These are phyloP conservation scores for Vitis hybrid DNA, from an alignment of 177 flowering plant genomes.

Conservation along the genomic window DNA sequence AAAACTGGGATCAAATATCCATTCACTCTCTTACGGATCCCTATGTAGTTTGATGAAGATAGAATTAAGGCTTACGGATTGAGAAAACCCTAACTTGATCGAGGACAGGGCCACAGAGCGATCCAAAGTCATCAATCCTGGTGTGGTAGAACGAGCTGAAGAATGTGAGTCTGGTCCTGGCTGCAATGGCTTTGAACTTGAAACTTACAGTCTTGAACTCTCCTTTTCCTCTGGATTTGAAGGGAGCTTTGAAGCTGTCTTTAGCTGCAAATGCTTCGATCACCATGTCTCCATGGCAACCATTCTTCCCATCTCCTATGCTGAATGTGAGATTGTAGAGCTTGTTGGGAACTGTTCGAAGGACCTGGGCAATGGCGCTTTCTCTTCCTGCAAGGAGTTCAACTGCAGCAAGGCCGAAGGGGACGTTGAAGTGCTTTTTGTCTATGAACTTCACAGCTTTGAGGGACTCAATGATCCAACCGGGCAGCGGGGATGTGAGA, in stretches of 20 bases:
- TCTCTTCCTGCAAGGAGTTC: slow-evolving; percentile 90
- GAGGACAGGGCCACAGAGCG: slow-evolving; percentile 86
- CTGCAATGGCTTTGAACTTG: slow-evolving; percentile 54
- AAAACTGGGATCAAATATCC: slow-evolving; percentile 5
- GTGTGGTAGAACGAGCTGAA: slow-evolving; percentile 86
- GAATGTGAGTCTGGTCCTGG: slow-evolving; percentile 77
- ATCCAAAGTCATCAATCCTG: slow-evolving; percentile 57
- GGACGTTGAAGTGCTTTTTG: slow-evolving; percentile 71
- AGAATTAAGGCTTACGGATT: slow-evolving; percentile 10
- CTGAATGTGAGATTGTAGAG: slow-evolving; percentile 58
- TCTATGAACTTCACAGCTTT: slow-evolving; percentile 87
- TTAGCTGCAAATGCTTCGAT: slow-evolving; percentile 85
- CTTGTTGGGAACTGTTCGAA: slow-evolving; percentile 63
- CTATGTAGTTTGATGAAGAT: background rate
- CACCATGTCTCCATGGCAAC: slow-evolving; percentile 87
- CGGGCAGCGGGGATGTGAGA: slow-evolving; percentile 78
- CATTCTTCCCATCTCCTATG: slow-evolving; percentile 81
- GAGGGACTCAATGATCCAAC: slow-evolving; percentile 90
- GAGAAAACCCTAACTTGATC: slow-evolving; percentile 65
- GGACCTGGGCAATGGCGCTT: slow-evolving; percentile 80
- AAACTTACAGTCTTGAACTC: slow-evolving; percentile 41
- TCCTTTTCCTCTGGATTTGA: slow-evolving; percentile 65
- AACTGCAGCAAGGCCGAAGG: slow-evolving; percentile 60
- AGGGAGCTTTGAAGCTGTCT: slow-evolving; percentile 62
- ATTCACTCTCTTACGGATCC: background rate